Percentiles rank a stretch among this genome's conserved stretches.
These are phyloP conservation scores for Thraustotheca clavata DNA, from an alignment of 352 stramenopile genomes.

Conservation along the genomic window DNA sequence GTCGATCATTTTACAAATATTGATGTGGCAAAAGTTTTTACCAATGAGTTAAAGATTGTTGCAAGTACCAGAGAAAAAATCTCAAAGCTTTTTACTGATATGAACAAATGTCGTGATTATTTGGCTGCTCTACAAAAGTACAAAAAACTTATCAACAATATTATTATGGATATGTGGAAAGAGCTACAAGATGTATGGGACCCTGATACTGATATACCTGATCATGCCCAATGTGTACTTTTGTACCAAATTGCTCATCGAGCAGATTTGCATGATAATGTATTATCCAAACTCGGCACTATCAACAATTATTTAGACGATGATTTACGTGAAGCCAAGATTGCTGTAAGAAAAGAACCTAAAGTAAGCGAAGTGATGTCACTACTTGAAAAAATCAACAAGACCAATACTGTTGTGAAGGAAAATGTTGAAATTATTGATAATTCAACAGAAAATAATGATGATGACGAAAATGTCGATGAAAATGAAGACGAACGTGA, in stretches of 20 bases:
- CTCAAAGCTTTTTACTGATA: neutral
- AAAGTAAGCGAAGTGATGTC: neutral
- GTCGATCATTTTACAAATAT: neutral
- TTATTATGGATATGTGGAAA: neutral
- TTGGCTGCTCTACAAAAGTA: neutral
- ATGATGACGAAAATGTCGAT: no score
- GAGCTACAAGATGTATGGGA: slow-evolving; percentile 5
- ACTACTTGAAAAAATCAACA: no score
- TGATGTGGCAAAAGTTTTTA: neutral
- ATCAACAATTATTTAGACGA: neutral
- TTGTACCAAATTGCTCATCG: slow-evolving; percentile 8
- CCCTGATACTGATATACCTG: neutral
- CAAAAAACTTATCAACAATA: neutral
- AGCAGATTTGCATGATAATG: neutral
- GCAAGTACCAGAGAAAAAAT: neutral
- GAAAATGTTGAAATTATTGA: no score
- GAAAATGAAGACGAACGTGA: no score
- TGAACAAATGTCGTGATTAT: neutral
- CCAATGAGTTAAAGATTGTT: neutral
- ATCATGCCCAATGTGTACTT: neutral
- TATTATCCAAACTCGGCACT: neutral
- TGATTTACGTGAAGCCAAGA: neutral
- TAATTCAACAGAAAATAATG: no score
- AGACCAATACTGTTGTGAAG: no score
- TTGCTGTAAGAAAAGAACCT: neutral